phyloP scores from a whole-genome alignment of 1,139 yeast genomes.

The Geotrichum phurueaensis region DNA sequence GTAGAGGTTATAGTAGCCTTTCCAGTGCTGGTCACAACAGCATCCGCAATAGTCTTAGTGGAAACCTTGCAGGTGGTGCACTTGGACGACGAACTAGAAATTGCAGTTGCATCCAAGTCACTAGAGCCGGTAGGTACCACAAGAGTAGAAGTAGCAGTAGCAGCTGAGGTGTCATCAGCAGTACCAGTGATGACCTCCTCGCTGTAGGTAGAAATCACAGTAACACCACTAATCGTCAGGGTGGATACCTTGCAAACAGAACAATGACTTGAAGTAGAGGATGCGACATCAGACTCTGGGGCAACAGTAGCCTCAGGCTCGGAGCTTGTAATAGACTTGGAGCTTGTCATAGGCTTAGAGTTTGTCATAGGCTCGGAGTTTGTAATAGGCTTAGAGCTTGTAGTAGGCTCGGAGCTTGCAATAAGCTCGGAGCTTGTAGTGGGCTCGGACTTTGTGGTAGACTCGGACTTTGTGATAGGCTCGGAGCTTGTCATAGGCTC shows the following conservation, averaged over 20 bases:
- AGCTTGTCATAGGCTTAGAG: no score
- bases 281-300: not conserved
- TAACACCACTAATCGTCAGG: not conserved
- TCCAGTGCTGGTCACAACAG: not conserved
- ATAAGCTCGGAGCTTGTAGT: not conserved
- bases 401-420: no score
- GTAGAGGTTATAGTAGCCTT: not conserved
- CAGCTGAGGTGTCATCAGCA: not conserved
- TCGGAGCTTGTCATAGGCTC: not conserved
- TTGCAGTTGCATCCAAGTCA: not conserved
- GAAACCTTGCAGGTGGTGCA: slow-evolving; percentile 1
- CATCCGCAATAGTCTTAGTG: not conserved
- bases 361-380: not conserved
- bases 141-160: not conserved
- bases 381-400: no score
- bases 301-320: not conserved
- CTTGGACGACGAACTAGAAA: not conserved
- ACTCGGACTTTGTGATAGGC: no score
- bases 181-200: not conserved
- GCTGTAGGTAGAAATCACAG: not conserved
- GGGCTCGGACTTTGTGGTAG: no score
- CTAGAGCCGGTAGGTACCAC: not conserved
- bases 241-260: slow-evolving; percentile 7
- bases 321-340: not conserved
- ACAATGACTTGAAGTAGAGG: not conserved